A percentile compares a stretch with the other conserved stretches of the same genome.
Conservation (phyloP, 306 rosid genomes). For the apple (Malus domestica) region DNA sequence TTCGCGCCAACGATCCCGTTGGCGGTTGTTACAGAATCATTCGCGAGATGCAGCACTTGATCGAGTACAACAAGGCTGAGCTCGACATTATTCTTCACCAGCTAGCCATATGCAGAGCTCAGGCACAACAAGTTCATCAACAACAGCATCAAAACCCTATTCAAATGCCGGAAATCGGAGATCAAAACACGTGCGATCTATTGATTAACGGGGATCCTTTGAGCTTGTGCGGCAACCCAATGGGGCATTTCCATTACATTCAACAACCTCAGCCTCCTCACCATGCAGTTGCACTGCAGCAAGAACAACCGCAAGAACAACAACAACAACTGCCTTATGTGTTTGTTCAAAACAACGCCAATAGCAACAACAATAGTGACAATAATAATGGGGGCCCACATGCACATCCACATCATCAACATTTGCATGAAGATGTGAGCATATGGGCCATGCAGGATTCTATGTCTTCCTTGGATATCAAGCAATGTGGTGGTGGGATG, state of each 20-base stretch:
- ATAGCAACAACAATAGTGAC: too few species aligned
- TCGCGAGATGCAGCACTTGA: conserved; percentile 26
- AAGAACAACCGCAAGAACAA: conserved; percentile 19
- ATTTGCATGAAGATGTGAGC: conserved; percentile 45
- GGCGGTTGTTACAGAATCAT: conserved; percentile 55
- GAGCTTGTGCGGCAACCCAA: conserved; percentile 20
- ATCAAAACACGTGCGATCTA: neutral
- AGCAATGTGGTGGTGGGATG: conserved; percentile 17
- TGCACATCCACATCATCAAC: neutral
- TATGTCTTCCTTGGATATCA: conserved; percentile 40
- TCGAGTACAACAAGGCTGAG: conserved; percentile 24
- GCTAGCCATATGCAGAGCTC: conserved; percentile 36
- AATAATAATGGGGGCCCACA: neutral
- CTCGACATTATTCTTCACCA: conserved; percentile 50
- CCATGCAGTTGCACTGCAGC: conserved; percentile 7
- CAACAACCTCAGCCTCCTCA: conserved; percentile 6
- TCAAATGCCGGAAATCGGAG: neutral
- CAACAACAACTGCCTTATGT: conserved; percentile 5
- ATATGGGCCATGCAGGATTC: conserved; percentile 53
- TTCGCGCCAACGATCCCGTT: conserved; percentile 61
- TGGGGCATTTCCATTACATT: conserved; percentile 17
- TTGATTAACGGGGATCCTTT: conserved; percentile 26
- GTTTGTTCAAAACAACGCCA: neutral
- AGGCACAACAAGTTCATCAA: conserved; percentile 7
- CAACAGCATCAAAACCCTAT: conserved; percentile 4